Percentiles rank a stretch among this genome's conserved stretches.
Evolutionary conservation across 2,329 filamentous ascomycete species (phyloP).

Genomic region (Lachnellula suecica): DNA sequence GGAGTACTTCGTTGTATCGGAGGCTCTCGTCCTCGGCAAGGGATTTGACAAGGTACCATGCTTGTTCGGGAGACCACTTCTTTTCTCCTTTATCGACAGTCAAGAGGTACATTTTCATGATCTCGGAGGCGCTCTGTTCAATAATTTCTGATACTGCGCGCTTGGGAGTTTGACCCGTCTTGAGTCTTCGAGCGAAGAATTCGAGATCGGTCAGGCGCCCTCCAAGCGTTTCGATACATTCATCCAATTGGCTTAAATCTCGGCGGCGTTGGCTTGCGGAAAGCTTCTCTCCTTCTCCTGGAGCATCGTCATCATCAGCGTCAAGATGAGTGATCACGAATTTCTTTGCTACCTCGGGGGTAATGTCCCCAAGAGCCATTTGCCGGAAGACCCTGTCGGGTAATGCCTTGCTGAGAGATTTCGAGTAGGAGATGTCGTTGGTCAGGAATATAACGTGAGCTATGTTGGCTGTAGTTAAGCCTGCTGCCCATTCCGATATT

Average conservation of each 20-base stretch:
- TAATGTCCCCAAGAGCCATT: slow-evolving; percentile 82
- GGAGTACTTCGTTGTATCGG: slow-evolving; percentile 82
- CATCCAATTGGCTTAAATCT: slow-evolving; percentile 72
- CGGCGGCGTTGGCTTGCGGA: slow-evolving; percentile 28
- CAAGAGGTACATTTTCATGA: slow-evolving; percentile 89
- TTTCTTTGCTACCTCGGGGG: slow-evolving; percentile 80
- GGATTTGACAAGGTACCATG: slow-evolving; percentile 82
- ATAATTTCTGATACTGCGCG: slow-evolving; percentile 86
- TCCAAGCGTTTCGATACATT: slow-evolving; percentile 78
- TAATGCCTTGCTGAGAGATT: slow-evolving; percentile 80
- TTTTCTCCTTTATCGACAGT: slow-evolving; percentile 47
- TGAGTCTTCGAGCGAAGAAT: slow-evolving; percentile 86
- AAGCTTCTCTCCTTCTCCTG: slow-evolving; percentile 28
- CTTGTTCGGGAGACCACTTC: slow-evolving; percentile 81
- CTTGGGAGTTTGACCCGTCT: slow-evolving; percentile 78
- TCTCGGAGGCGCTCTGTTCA: slow-evolving; percentile 83
- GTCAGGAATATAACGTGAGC: slow-evolving; percentile 95
- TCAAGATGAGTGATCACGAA: slow-evolving; percentile 85
- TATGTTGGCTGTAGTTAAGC: slow-evolving; percentile 80
- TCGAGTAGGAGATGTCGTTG: slow-evolving; percentile 83
- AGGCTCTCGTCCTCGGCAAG: slow-evolving; percentile 69
- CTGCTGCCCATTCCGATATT: slow-evolving; percentile 85
- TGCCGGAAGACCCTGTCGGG: slow-evolving; percentile 90
- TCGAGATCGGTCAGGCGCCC: slow-evolving; percentile 95
- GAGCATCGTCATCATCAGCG: slow-evolving; percentile 34